phyloP scores from a whole-genome alignment of 495 filamentous ascomycete species.

The Daldinia concentrica region DNA sequence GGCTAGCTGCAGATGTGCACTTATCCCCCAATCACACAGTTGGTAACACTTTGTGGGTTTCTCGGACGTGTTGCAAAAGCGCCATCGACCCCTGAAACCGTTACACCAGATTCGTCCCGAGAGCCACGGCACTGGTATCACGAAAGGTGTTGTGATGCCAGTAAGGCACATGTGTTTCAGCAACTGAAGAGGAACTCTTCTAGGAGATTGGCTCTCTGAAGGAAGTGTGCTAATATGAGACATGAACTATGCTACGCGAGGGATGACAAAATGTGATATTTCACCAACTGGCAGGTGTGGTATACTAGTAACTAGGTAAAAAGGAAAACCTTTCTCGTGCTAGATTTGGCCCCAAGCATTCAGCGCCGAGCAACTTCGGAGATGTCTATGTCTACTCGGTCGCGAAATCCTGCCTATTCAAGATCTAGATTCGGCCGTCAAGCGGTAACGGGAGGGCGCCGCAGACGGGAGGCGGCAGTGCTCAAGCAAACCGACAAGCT shows the following conservation, averaged over 20 bases:
- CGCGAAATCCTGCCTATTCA: conserved; percentile 45
- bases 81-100: conserved; percentile 34
- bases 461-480: conserved; percentile 39
- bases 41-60: conserved; percentile 6
- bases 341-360: conserved; percentile 10
- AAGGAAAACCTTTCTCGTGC: neutral
- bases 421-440: conserved; percentile 45
- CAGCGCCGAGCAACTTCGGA: conserved; percentile 7
- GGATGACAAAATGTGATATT: conserved; percentile 13
- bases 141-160: conserved; percentile 3
- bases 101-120: conserved; percentile 40
- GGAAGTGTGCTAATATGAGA: conserved; percentile 22
- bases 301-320: neutral
- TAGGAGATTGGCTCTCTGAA: conserved; percentile 7
- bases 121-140: conserved; percentile 28
- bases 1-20: conserved; percentile 24
- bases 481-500: conserved; percentile 34
- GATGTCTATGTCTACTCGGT: conserved; percentile 10
- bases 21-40: conserved; percentile 13
- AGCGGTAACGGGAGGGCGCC: conserved; percentile 33
- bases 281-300: neutral
- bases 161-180: conserved; percentile 29
- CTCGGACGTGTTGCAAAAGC: conserved; percentile 9
- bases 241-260: conserved; percentile 20
- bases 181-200: conserved; percentile 4